Percentiles rank a stretch among this genome's conserved stretches.
Evolutionary conservation across 441 rosid species (phyloP).

Genomic region (Sinapis alba): DNA sequence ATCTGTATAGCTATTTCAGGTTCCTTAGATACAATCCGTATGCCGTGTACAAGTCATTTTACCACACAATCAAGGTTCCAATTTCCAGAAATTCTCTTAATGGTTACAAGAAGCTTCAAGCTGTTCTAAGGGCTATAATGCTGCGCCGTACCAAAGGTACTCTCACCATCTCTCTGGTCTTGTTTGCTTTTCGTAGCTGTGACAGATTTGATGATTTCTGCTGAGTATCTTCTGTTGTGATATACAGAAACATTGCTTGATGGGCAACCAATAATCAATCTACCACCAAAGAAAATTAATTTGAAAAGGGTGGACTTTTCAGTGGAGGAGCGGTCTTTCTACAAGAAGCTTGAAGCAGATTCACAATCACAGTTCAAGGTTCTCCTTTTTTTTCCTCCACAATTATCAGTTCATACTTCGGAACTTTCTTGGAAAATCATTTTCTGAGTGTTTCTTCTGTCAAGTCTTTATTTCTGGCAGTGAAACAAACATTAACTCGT

Average conservation of each 20-base stretch:
- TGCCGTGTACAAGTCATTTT: neutral
- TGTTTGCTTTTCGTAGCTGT: neutral
- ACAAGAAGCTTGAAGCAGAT: conserved; percentile 5
- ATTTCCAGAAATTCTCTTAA: neutral
- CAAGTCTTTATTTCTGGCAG: neutral
- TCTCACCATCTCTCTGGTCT: neutral
- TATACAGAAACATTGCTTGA: neutral
- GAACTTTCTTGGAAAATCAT: neutral
- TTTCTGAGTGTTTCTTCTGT: neutral
- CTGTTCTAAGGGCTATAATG: conserved; percentile 1
- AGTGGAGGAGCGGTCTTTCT: neutral
- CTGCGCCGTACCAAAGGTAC: conserved; percentile 7
- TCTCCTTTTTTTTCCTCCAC: neutral
- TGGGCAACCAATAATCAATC: neutral
- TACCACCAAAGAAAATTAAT: neutral
- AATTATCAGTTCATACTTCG: neutral
- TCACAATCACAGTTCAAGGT: neutral
- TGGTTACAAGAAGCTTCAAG: conserved; percentile 5
- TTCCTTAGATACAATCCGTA: neutral
- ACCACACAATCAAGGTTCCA: neutral
- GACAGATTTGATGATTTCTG: neutral
- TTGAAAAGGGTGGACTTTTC: neutral
- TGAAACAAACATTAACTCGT: conserved; percentile 10
- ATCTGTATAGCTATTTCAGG: neutral
- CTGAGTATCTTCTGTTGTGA: neutral